Percentiles rank a stretch among this genome's conserved stretches.
These are phyloP conservation scores for Acephala macrosclerotiorum DNA, from an alignment of 2,329 filamentous ascomycete species.

Conservation along the genomic window DNA sequence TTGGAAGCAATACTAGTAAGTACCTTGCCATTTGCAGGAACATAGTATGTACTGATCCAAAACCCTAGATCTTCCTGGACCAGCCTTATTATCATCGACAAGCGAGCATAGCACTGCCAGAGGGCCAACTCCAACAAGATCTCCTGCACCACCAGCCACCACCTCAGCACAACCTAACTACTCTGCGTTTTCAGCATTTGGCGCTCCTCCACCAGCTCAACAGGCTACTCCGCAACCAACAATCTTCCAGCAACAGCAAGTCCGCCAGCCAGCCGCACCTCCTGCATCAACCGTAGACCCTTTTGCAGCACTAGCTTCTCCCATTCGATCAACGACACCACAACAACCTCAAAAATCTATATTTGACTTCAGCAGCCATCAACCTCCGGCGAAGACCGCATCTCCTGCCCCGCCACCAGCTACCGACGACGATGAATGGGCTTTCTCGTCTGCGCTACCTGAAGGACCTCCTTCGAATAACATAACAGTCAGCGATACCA, in stretches of 20 bases:
- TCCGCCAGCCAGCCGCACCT: conserved; percentile 42
- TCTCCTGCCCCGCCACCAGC: conserved; percentile 49
- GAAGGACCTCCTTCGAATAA: conserved; percentile 60
- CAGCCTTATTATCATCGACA: conserved; percentile 67
- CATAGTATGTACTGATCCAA: conserved; percentile 39
- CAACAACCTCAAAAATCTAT: conserved; percentile 61
- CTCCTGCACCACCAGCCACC: conserved; percentile 36
- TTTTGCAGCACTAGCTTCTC: conserved; percentile 58
- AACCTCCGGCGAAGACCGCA: conserved; percentile 44
- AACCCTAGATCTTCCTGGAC: conserved; percentile 67
- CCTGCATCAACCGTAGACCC: conserved; percentile 61
- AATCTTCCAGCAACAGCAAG: conserved; percentile 48
- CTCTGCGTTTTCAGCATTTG: conserved; percentile 62
- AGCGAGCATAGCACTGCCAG: conserved; percentile 67
- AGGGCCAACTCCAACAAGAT: conserved; percentile 51
- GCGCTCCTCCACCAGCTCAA: conserved; percentile 57
- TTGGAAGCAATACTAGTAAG: conserved; percentile 73
- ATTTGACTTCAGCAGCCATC: conserved; percentile 48
- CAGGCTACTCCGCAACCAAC: conserved; percentile 61
- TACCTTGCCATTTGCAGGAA: conserved; percentile 22
- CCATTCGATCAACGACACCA: conserved; percentile 51
- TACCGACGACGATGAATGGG: conserved; percentile 89
- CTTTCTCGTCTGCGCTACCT: conserved; percentile 87
- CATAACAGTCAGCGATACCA: conserved; percentile 72
- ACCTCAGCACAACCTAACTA: conserved; percentile 47